A percentile compares a stretch with the other conserved stretches of the same genome.
Conservation (phyloP, 768 basidiomycete species). For the Tricholoma flavovirens region DNA sequence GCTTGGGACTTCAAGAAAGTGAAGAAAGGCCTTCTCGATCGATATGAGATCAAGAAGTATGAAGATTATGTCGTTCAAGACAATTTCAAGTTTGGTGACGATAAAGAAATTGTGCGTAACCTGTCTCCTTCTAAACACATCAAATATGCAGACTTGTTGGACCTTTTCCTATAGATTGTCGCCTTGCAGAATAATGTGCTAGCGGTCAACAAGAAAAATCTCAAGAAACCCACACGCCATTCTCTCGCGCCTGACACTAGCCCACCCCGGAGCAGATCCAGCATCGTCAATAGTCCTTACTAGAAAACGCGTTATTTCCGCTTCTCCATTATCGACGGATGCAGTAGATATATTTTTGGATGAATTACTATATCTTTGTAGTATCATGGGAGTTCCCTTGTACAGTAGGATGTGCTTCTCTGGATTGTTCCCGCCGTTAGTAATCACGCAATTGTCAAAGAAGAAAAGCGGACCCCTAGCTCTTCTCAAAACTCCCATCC, state of each 20-base stretch:
- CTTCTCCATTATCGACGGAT: neutral
- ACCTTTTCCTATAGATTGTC: constrained; percentile 61
- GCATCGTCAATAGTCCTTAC: constrained; percentile 66
- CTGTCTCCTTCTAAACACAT: constrained; percentile 3
- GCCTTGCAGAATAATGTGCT: constrained; percentile 92
- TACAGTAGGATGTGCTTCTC: neutral
- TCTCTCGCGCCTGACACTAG: constrained; percentile 48
- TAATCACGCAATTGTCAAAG: neutral
- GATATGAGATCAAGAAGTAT: constrained; percentile 96
- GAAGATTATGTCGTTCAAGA: constrained; percentile 94
- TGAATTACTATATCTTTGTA: constrained; percentile 4
- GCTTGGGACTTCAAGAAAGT: constrained; percentile 98
- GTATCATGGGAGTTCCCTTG: constrained; percentile 6
- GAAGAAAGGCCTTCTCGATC: constrained; percentile 85
- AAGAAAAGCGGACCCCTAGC: neutral
- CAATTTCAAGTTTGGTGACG: constrained; percentile 96
- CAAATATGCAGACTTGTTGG: constrained; percentile 4
- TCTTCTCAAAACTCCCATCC: constrained; percentile 36
- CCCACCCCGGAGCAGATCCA: constrained; percentile 44
- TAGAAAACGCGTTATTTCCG: constrained; percentile 18
- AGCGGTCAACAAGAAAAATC: constrained; percentile 88
- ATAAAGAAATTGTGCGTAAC: constrained; percentile 83
- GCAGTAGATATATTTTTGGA: constrained; percentile 9
- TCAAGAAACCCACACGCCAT: constrained; percentile 75
- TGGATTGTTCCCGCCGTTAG: neutral